phyloP scores from a whole-genome alignment of 805 yeast genomes.

The Candida khao-thaluensis region DNA sequence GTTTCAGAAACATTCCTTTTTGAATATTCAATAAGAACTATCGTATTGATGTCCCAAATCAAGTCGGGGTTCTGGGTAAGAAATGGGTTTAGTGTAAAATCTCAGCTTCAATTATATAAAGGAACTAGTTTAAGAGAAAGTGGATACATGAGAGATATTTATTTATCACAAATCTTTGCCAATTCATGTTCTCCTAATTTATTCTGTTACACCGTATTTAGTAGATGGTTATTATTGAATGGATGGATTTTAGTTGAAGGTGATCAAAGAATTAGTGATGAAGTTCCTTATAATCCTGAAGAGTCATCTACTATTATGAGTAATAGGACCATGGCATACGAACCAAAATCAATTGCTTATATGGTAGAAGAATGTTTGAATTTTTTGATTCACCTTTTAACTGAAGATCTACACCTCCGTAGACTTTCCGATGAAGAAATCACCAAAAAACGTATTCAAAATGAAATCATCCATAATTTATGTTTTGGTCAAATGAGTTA shows the following conservation, averaged over 20 bases:
- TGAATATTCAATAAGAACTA: conserved; percentile 74
- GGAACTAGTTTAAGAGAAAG: conserved; percentile 77
- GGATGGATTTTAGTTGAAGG: conserved; percentile 22
- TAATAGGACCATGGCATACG: conserved; percentile 27
- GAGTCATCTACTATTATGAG: neutral
- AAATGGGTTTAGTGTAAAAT: conserved; percentile 79
- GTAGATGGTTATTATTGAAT: conserved; percentile 64
- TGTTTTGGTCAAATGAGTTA: conserved; percentile 73
- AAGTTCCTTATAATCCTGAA: neutral
- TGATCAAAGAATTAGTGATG: conserved; percentile 10
- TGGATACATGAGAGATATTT: conserved; percentile 78
- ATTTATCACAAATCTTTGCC: conserved; percentile 63
- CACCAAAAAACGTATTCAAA: conserved; percentile 49
- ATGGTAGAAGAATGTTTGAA: conserved; percentile 80
- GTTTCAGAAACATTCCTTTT: conserved; percentile 37
- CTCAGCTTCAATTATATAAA: conserved; percentile 77
- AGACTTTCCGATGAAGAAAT: conserved; percentile 50
- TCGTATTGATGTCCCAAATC: conserved; percentile 79
- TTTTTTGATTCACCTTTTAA: conserved; percentile 62
- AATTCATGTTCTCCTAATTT: conserved; percentile 51
- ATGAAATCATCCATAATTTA: conserved; percentile 80
- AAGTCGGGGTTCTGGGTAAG: conserved; percentile 92
- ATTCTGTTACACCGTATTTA: conserved; percentile 55
- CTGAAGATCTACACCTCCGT: conserved; percentile 62
- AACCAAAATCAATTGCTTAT: conserved; percentile 49